Conservation (phyloP, 164 flowering plant species). For the Umbilicus rupestris region DNA sequence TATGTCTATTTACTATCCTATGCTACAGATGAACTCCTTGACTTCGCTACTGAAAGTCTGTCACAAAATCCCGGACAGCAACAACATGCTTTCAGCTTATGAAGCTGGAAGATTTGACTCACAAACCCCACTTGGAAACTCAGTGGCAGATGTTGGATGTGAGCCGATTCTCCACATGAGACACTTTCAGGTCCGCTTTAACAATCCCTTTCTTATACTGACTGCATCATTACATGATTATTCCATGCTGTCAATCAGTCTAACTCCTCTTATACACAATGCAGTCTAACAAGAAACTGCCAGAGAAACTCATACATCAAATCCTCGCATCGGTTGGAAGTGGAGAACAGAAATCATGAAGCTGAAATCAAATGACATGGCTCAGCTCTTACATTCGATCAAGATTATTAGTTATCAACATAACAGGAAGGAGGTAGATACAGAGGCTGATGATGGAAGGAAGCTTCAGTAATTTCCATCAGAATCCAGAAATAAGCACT, state of each 20-base stretch:
- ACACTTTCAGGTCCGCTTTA: slow-evolving; percentile 69
- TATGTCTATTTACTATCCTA: not conserved
- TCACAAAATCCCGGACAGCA: slow-evolving; percentile 48
- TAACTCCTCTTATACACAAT: slow-evolving; percentile 4
- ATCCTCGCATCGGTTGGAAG: slow-evolving; percentile 30
- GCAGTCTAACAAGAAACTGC: slow-evolving; percentile 62
- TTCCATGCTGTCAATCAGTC: not conserved
- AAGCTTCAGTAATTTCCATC: no score
- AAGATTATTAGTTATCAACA: not conserved
- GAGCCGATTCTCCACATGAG: slow-evolving; percentile 96
- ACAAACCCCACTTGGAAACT: slow-evolving; percentile 57
- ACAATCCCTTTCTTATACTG: not conserved
- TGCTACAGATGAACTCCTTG: slow-evolving; percentile 82
- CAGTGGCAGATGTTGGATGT: slow-evolving; percentile 86
- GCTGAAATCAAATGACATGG: not conserved
- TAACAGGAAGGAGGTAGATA: not conserved
- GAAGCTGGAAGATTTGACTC: slow-evolving; percentile 59
- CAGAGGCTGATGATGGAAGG: not conserved
- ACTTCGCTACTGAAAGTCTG: slow-evolving; percentile 66
- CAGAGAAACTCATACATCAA: slow-evolving; percentile 66
- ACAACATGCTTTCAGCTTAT: slow-evolving; percentile 32
- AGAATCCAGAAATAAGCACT: no score
- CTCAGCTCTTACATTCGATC: not conserved
- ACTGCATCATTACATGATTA: not conserved
- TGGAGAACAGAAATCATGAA: slow-evolving; percentile 16